Evolutionary conservation across 768 basidiomycete genomes (phyloP), one percentile per base, ranked within the genome.

Genomic region (Rhizopogon vulgaris): DNA sequence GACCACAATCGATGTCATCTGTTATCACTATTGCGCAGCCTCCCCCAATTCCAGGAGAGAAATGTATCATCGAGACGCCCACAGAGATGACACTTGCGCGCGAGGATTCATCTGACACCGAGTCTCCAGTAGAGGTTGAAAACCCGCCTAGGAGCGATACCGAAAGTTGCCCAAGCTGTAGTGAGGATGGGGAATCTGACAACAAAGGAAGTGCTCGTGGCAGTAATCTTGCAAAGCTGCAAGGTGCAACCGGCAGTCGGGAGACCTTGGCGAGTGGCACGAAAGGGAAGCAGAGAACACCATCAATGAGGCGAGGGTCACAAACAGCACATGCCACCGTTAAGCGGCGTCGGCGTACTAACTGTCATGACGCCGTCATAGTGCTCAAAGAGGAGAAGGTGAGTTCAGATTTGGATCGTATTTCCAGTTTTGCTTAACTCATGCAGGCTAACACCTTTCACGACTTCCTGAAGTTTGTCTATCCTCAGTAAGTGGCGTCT

Each of bases 391-490:
- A 97, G 68, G 94, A 96, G 71, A 83, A 84, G 61, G 86, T 86
- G 56, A 18, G 76, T 64, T 14, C 9, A 49, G 25, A 48, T 7
- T n/a, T 34, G 40, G 22, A 40, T 56, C 22, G 46, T 43, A 54
- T 14, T 51, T 17, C 34, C 7, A 30, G n/a, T 38, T 43, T 24
- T 45, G 52, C 25, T 52, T 36, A 43, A 18, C 6, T 39, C 17
- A 10, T 8, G 24, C 57, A 87, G 80, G 90, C 94, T 2, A 78
- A 73, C 63, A 90, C 85, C 10, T 94, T 96, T 66, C 93, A 95
- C 53, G 94, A 95, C 67, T 93, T 95, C 64, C 78, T 96, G 53
- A 90, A 89, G 72, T 94, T 85, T 65, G 82, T 94, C 48, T 95
- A 96, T 67, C 94, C 94, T 17, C 89, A 94, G 92, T 93, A 69